Conservation (phyloP, 225 moss, liverwort and hornwort genomes). For the Polytrichum formosum region DNA sequence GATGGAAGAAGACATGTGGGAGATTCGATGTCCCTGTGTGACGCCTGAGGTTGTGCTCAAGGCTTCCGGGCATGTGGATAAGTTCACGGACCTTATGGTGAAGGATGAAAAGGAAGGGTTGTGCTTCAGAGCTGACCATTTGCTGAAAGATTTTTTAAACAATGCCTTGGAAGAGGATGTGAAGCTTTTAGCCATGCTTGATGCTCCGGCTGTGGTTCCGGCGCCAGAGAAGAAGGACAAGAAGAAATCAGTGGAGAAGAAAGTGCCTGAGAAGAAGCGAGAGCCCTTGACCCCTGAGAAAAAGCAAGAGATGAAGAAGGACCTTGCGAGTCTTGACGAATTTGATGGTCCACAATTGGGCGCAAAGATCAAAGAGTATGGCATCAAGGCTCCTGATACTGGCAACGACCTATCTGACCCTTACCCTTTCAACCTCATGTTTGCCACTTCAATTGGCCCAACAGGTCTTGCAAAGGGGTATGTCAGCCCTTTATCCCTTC, state of each 20-base stretch:
- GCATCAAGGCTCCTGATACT: slow-evolving; percentile 77
- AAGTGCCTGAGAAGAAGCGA: slow-evolving; percentile 38
- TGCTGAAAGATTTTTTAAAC: slow-evolving; percentile 70
- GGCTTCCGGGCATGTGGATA: slow-evolving; percentile 95
- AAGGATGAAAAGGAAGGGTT: slow-evolving; percentile 78
- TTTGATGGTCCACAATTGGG: slow-evolving; percentile 74
- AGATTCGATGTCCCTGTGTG: slow-evolving; percentile 85
- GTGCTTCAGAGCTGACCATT: slow-evolving; percentile 84
- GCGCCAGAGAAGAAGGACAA: slow-evolving; percentile 10
- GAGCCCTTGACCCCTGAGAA: slow-evolving; percentile 45
- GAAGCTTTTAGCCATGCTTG: slow-evolving; percentile 10
- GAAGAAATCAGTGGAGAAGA: slow-evolving; percentile 41
- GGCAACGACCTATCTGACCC: slow-evolving; percentile 84
- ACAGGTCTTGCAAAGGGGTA: slow-evolving; percentile 76
- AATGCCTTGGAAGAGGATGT: slow-evolving; percentile 61
- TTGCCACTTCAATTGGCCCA: slow-evolving; percentile 88
- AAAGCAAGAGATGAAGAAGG: slow-evolving; percentile 52
- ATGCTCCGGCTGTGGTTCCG: neutral
- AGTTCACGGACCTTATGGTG: slow-evolving; percentile 97
- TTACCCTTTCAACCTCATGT: slow-evolving; percentile 98
- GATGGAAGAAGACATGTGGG: slow-evolving; percentile 92
- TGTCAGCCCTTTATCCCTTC: neutral
- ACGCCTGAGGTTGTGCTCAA: slow-evolving; percentile 88
- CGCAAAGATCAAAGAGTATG: slow-evolving; percentile 70
- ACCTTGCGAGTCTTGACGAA: slow-evolving; percentile 79